Conservation (phyloP, 2,329 filamentous ascomycete species). For the Stagonosporopsis cucurbitacearum region DNA sequence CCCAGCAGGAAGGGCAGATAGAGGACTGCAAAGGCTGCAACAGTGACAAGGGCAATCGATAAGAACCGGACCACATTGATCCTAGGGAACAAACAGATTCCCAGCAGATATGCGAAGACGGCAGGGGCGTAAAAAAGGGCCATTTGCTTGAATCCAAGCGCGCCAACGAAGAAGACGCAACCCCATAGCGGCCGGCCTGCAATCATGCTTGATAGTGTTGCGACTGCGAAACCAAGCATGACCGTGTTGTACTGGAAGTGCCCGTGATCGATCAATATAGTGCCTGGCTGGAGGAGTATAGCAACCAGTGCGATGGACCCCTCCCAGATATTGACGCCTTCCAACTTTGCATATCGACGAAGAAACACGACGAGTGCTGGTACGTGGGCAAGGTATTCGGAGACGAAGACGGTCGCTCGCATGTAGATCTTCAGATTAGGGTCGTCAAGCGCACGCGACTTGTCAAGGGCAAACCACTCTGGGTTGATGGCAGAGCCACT, state of each 20-base stretch:
- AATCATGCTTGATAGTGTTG: slow-evolving; percentile 86
- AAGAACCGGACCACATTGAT: slow-evolving; percentile 73
- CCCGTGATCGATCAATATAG: slow-evolving; percentile 91
- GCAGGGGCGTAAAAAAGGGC: slow-evolving; percentile 94
- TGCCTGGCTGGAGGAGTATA: slow-evolving; percentile 88
- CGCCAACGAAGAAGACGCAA: slow-evolving; percentile 89
- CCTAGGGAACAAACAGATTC: slow-evolving; percentile 79
- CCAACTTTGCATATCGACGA: slow-evolving; percentile 77
- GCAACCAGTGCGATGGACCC: slow-evolving; percentile 84
- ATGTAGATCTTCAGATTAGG: slow-evolving; percentile 89
- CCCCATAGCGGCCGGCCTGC: slow-evolving; percentile 86
- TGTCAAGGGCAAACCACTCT: slow-evolving; percentile 84
- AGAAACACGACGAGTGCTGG: slow-evolving; percentile 87
- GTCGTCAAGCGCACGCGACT: slow-evolving; percentile 82
- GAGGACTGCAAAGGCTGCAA: slow-evolving; percentile 74
- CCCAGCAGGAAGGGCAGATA: slow-evolving; percentile 78
- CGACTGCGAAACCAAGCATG: slow-evolving; percentile 90
- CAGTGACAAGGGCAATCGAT: slow-evolving; percentile 75
- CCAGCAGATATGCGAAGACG: slow-evolving; percentile 89
- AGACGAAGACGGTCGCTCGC: slow-evolving; percentile 88
- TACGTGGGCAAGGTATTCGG: slow-evolving; percentile 88
- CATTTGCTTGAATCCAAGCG: slow-evolving; percentile 99
- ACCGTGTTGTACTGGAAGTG: slow-evolving; percentile 99
- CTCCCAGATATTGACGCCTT: slow-evolving; percentile 81
- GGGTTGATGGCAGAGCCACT: slow-evolving; percentile 78